Evolutionary conservation across 192 early-diverging fungal species (phyloP).

Genomic region (Dimargaris cristalligena): DNA sequence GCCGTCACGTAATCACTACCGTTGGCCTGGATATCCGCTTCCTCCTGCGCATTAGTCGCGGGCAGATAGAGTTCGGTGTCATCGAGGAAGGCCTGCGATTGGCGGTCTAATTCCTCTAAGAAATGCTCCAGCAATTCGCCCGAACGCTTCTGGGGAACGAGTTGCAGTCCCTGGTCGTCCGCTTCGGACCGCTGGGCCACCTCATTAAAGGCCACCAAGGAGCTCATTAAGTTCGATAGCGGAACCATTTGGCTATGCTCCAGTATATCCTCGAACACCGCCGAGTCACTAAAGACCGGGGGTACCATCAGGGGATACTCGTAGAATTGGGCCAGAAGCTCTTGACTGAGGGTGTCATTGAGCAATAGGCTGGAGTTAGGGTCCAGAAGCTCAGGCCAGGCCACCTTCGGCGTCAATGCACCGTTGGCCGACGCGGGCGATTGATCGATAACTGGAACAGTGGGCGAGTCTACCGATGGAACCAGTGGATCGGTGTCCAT

Average conservation of each 20-base stretch:
- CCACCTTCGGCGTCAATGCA: no score
- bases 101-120: background rate
- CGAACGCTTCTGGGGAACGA: constrained; percentile 2
- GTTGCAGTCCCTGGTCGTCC: background rate
- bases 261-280: constrained; percentile 19
- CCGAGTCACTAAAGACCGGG: constrained; percentile 19
- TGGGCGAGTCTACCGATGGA: no score
- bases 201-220: constrained; percentile 5
- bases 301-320: constrained; percentile 20
- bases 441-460: no score
- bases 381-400: background rate
- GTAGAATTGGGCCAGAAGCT: constrained; percentile 6
- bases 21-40: background rate
- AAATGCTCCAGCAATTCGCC: background rate
- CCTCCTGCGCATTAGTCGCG: background rate
- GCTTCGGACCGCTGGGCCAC: background rate
- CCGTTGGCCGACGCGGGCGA: no score
- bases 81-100: background rate
- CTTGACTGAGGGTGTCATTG: constrained; percentile 18
- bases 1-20: background rate
- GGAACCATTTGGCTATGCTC: constrained; percentile 16
- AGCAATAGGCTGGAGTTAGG: background rate
- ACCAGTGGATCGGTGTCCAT: no score
- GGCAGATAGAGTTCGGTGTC: background rate
- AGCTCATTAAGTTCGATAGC: background rate